These are phyloP conservation scores for Coniosporium tulheliwenetii DNA, from an alignment of 2,329 filamentous ascomycete species.

Conservation along the genomic window DNA sequence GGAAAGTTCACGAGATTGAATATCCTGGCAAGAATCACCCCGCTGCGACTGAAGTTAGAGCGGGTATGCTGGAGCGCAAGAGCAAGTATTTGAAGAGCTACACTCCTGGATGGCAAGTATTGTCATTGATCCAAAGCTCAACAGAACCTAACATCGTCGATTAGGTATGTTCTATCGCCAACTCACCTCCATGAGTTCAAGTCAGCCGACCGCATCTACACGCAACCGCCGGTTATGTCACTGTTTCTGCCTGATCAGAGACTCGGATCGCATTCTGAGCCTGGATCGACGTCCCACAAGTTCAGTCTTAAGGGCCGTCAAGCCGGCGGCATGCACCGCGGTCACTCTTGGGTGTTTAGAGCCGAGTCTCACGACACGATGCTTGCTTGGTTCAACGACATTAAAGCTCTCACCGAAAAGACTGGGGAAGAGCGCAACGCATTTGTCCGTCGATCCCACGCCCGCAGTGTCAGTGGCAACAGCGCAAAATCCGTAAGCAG, in stretches of 20 bases:
- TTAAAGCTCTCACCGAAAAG: constrained; percentile 77
- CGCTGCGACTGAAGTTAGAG: constrained; percentile 68
- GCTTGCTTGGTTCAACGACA: constrained; percentile 93
- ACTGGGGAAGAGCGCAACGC: constrained; percentile 75
- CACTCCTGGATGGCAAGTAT: constrained; percentile 73
- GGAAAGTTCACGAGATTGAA: constrained; percentile 65
- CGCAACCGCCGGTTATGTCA: constrained; percentile 87
- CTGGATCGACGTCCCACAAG: constrained; percentile 79
- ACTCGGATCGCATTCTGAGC: constrained; percentile 75
- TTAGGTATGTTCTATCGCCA: constrained; percentile 84
- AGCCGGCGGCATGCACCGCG: constrained; percentile 79
- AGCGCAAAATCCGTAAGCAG: constrained; percentile 42
- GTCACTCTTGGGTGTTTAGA: constrained; percentile 53
- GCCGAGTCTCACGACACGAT: constrained; percentile 74
- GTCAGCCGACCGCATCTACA: constrained; percentile 74
- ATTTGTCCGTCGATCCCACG: constrained; percentile 63
- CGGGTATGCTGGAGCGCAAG: constrained; percentile 88
- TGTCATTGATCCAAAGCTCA: constrained; percentile 3
- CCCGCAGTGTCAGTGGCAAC: constrained; percentile 57
- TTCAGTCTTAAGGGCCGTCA: constrained; percentile 96
- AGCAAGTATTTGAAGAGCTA: constrained; percentile 98
- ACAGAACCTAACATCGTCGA: background rate
- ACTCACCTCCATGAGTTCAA: constrained; percentile 99
- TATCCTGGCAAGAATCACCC: constrained; percentile 85
- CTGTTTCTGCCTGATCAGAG: constrained; percentile 91